phyloP scores from a whole-genome alignment of 768 basidiomycete genomes.

The Mycena crocata region DNA sequence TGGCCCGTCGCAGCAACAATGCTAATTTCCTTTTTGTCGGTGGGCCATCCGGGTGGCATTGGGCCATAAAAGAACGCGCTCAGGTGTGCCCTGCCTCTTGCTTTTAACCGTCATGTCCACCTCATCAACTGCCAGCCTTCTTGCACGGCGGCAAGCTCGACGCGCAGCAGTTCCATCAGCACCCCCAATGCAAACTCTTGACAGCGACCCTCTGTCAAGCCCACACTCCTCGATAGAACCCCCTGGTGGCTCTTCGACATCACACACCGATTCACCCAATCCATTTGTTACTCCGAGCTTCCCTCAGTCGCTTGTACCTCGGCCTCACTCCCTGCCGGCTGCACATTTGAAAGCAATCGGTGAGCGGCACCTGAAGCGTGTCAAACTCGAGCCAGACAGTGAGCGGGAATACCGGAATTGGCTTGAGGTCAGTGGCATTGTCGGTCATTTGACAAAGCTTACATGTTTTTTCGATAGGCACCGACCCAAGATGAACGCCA shows the following conservation, averaged over 20 bases:
- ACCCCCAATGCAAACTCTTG: neutral
- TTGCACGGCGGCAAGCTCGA: neutral
- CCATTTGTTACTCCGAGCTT: neutral
- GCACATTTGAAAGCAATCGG: neutral
- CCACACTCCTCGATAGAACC: neutral
- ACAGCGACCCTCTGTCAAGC: neutral
- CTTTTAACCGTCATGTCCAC: neutral
- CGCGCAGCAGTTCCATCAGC: neutral
- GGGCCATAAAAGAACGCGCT: neutral
- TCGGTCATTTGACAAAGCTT: neutral
- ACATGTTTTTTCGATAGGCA: neutral
- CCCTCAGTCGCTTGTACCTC: neutral
- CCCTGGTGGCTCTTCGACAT: neutral
- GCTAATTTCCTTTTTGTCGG: neutral
- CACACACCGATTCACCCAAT: neutral
- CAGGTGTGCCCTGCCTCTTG: neutral
- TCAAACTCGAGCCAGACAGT: neutral
- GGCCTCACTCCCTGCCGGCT: neutral
- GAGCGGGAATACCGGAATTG: neutral
- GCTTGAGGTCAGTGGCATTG: constrained; percentile 1
- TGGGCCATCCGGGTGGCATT: neutral
- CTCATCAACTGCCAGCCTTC: neutral
- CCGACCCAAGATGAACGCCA: neutral
- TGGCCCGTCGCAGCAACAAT: no score
- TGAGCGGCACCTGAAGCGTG: neutral